These are phyloP conservation scores for Fusarium brachygibbosum DNA, from an alignment of 2,329 filamentous ascomycete genomes.

Conservation along the genomic window DNA sequence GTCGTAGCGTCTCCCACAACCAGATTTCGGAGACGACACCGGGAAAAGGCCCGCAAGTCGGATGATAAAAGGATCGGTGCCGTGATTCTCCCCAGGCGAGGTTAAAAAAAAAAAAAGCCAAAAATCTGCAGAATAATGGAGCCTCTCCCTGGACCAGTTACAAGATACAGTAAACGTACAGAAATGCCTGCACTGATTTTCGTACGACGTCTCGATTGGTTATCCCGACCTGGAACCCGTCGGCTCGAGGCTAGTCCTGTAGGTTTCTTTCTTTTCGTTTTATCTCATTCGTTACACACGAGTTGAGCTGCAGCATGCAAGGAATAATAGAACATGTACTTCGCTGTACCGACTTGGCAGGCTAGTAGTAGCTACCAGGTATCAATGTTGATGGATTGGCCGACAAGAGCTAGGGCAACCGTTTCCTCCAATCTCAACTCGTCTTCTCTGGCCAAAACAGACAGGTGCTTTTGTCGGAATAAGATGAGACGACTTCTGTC, in stretches of 20 bases:
- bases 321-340: conserved; percentile 36
- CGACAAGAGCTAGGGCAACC: conserved; percentile 35
- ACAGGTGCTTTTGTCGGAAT: conserved; percentile 18
- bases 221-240: conserved; percentile 21
- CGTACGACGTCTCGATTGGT: conserved; percentile 7
- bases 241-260: conserved; percentile 19
- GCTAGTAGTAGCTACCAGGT: conserved; percentile 6
- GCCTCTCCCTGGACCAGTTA: conserved; percentile 11
- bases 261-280: conserved; percentile 25
- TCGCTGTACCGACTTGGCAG: conserved; percentile 14
- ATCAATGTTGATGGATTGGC: conserved; percentile 38
- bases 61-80: conserved; percentile 33
- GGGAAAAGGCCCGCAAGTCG: conserved; percentile 36
- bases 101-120: conserved; percentile 25
- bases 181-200: conserved; percentile 21
- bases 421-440: conserved; percentile 37
- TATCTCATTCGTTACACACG: conserved; percentile 32
- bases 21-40: conserved; percentile 28
- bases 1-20: conserved; percentile 37
- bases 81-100: conserved; percentile 24
- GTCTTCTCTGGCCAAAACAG: conserved; percentile 18
- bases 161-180: not conserved
- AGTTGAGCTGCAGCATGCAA: conserved; percentile 44
- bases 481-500: conserved; percentile 17
- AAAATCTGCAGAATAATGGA: conserved; percentile 44